Conservation (phyloP, 768 basidiomycete species). For the Lactarius evosmus region DNA sequence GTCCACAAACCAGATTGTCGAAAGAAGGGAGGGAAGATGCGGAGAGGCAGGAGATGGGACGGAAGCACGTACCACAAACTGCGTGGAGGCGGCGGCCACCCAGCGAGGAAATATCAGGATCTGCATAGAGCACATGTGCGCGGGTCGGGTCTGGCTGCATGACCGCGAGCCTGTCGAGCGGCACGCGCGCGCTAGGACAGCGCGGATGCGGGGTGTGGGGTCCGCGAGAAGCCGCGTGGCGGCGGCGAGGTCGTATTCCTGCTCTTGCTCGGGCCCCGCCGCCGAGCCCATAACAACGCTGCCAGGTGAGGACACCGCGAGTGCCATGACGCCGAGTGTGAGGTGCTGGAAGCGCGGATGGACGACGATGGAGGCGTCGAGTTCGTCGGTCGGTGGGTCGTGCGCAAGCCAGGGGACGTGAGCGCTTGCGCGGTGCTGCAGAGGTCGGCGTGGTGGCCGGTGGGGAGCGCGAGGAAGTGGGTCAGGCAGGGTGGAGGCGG, state of each 20-base stretch:
- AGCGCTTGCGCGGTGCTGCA: conserved; percentile 32
- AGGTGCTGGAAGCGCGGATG: conserved; percentile 59
- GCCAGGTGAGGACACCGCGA: conserved; percentile 33
- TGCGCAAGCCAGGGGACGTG: conserved; percentile 33
- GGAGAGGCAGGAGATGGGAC: too few species aligned
- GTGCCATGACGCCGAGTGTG: conserved; percentile 72
- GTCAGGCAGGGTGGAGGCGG: conserved; percentile 11
- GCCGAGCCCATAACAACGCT: neutral
- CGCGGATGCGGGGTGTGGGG: conserved; percentile 40
- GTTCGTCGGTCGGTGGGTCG: conserved; percentile 42
- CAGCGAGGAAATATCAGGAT: conserved; percentile 41
- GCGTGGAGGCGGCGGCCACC: conserved; percentile 34
- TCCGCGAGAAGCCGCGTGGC: conserved; percentile 32
- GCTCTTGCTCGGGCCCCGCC: neutral
- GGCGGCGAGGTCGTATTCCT: conserved; percentile 25
- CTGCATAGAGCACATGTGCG: conserved; percentile 58
- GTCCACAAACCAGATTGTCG: too few species aligned
- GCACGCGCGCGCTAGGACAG: conserved; percentile 40
- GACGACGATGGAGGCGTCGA: conserved; percentile 60
- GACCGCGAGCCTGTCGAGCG: conserved; percentile 50
- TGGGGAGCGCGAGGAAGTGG: conserved; percentile 25
- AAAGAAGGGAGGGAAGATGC: too few species aligned
- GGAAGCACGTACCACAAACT: conserved; percentile 32
- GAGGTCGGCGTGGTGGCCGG: conserved; percentile 35
- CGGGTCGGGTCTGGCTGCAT: conserved; percentile 42